Base-by-base conservation (phyloP, 257 asterid genomes). In the Hygrophila difformis region DNA sequence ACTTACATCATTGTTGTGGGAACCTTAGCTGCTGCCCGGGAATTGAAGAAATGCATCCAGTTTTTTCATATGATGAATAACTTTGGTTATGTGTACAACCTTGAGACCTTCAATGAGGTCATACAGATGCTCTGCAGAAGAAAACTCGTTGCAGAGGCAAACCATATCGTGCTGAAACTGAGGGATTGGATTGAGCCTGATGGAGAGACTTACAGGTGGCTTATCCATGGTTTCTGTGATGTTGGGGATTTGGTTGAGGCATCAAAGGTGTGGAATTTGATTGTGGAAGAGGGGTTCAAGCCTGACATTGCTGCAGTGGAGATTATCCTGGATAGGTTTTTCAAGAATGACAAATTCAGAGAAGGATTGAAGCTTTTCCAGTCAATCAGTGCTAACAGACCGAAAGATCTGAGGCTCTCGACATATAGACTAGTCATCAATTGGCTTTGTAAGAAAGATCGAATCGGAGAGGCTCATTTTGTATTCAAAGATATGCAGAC, bases 201-300 rank as follows among this genome's bases (percentile, higher is more conserved):
- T 64, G 66, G 33, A 18, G 67, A 56, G 57, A 89, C 91, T 55
- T 89, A 84, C 49, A 69, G 69, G 66, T 88, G 95, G 84, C 64
- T 89, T 67, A 59, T 86, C 11, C 56, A 79, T 58, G 96, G 96
- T 0, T 82, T 75, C 56, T 91, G 94, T 39, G 92, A 91, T 39
- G 81, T 80, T 24, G 98, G 96, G 5, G 65, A 81, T 66, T 63
- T 74, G 70, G 52, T 85, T 45, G 94, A 82, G 67, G 98, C 96
- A 12, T 79, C 93, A 9, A 91, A 78, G 60, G 44, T 82, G 33
- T 85, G 98, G 98, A 91, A 91, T 63, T 65, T 57, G 59, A 77
- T 79, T 94, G 83, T 73, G 57, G 94, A 82, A 18, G 80, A 77
- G 26, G 93, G 86, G 13, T 63, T 77, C 20, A 79, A 79, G 47